Evolutionary conservation across 352 stramenopile species (phyloP).

Genomic region (Phytophthora cactorum): DNA sequence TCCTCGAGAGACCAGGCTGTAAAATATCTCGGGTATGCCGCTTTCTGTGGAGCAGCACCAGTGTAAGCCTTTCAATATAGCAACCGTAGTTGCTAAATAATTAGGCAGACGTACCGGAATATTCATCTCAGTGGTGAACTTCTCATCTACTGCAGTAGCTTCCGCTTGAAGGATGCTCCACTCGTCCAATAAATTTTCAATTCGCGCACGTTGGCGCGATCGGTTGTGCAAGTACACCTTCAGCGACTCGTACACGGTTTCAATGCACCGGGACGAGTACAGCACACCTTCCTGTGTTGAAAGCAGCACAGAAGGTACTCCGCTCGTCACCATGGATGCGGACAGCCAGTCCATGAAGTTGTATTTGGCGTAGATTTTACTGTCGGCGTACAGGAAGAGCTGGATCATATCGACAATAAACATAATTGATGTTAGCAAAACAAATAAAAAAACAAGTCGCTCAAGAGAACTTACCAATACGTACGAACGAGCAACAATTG

Average conservation of each 20-base stretch:
- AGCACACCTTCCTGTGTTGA: constrained; percentile 87
- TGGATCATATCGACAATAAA: constrained; percentile 26
- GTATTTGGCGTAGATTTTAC: constrained; percentile 85
- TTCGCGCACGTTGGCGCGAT: constrained; percentile 77
- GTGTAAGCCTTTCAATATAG: constrained; percentile 2
- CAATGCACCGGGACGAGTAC: constrained; percentile 76
- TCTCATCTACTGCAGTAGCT: constrained; percentile 74
- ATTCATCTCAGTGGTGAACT: constrained; percentile 83
- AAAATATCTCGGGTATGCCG: constrained; percentile 79
- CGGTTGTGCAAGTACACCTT: constrained; percentile 84
- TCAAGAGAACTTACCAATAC: constrained; percentile 61
- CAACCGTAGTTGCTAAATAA: neutral
- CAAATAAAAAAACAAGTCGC: neutral
- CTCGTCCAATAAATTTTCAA: constrained; percentile 85
- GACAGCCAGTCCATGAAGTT: constrained; percentile 89
- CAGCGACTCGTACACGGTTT: constrained; percentile 86
- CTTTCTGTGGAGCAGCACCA: constrained; percentile 49
- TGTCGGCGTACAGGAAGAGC: constrained; percentile 87
- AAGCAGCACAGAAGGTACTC: constrained; percentile 79
- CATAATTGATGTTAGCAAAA: constrained; percentile 4
- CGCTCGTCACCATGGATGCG: constrained; percentile 82
- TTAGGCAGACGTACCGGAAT: constrained; percentile 59
- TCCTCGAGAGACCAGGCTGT: constrained; percentile 85
- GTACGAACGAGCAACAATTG: constrained; percentile 81
- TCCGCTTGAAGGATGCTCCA: constrained; percentile 81